These are phyloP conservation scores for Torulaspora indica DNA, from an alignment of 805 yeast genomes.

Conservation along the genomic window DNA sequence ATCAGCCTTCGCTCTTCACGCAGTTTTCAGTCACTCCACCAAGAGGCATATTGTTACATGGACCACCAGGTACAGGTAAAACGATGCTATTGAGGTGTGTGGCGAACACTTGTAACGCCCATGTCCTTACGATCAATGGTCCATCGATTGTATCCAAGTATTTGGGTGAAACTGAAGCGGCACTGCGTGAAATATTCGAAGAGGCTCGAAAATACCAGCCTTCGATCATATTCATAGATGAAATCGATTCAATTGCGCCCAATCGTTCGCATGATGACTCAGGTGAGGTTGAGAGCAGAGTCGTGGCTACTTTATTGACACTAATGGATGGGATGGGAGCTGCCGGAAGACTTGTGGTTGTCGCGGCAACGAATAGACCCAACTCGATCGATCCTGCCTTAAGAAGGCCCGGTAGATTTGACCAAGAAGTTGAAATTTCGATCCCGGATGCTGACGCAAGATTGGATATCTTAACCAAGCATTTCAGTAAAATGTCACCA, in stretches of 20 bases:
- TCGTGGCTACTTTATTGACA: conserved; percentile 82
- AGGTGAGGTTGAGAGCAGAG: conserved; percentile 85
- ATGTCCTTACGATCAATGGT: conserved; percentile 79
- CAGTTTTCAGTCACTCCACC: conserved; percentile 91
- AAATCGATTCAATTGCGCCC: conserved; percentile 89
- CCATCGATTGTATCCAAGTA: conserved; percentile 91
- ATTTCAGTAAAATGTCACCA: conserved; percentile 44
- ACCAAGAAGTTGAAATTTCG: conserved; percentile 83
- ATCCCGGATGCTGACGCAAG: conserved; percentile 87
- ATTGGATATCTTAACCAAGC: conserved; percentile 61
- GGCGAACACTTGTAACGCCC: conserved; percentile 75
- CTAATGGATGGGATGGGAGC: conserved; percentile 75
- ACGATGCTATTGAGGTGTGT: conserved; percentile 81
- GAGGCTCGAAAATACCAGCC: conserved; percentile 90
- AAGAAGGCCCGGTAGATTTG: conserved; percentile 84
- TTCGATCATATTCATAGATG: conserved; percentile 82
- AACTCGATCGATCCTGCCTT: conserved; percentile 65
- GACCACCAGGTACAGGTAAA: conserved; percentile 97
- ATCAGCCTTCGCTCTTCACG: conserved; percentile 67
- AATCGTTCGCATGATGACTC: conserved; percentile 76
- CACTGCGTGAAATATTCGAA: conserved; percentile 70
- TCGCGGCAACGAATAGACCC: conserved; percentile 72
- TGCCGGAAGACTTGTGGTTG: conserved; percentile 57
- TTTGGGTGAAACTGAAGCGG: conserved; percentile 88
- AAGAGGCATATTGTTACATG: conserved; percentile 86